Percentiles rank a stretch among this genome's conserved stretches.
phyloP scores from a whole-genome alignment of 2,329 filamentous ascomycete species.

The Corynespora cassiicola region DNA sequence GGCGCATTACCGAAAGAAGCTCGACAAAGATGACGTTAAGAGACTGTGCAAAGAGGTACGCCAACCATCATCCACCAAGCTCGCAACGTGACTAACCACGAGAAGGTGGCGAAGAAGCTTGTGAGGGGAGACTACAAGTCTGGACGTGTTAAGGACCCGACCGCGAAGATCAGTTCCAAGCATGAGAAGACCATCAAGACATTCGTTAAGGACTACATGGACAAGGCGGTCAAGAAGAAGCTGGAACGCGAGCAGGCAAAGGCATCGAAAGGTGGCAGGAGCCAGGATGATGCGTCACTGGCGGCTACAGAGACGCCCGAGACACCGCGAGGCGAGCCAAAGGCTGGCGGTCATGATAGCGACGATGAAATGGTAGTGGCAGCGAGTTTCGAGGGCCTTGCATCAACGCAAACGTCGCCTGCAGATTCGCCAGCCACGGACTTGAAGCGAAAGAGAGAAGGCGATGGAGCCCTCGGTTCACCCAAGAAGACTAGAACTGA shows the following conservation, averaged over 20 bases:
- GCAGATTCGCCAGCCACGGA: conserved; percentile 30
- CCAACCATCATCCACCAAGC: no score
- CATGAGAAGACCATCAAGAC: conserved; percentile 83
- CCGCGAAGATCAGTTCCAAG: conserved; percentile 72
- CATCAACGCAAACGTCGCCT: conserved; percentile 25
- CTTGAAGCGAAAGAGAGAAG: conserved; percentile 47
- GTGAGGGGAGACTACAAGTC: conserved; percentile 93
- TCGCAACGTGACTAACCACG: no score
- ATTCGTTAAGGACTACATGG: conserved; percentile 84
- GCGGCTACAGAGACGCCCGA: conserved; percentile 21
- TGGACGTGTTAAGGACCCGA: conserved; percentile 82
- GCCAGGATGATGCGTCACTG: conserved; percentile 17
- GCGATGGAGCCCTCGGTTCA: conserved; percentile 31
- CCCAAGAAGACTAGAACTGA: conserved; percentile 41
- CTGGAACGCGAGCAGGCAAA: conserved; percentile 70
- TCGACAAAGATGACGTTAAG: conserved; percentile 79
- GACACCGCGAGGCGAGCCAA: conserved; percentile 21
- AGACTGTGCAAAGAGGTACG: conserved; percentile 67
- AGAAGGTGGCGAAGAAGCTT: conserved; percentile 84
- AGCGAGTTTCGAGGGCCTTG: conserved; percentile 21
- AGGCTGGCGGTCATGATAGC: conserved; percentile 9
- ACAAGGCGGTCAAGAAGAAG: conserved; percentile 77
- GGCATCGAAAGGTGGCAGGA: conserved; percentile 36
- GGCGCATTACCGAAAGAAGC: conserved; percentile 84
- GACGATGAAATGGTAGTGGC: conserved; percentile 30